Base-by-base conservation (phyloP, 768 basidiomycete species). In the Cystobasidiopsis lactophilus region DNA sequence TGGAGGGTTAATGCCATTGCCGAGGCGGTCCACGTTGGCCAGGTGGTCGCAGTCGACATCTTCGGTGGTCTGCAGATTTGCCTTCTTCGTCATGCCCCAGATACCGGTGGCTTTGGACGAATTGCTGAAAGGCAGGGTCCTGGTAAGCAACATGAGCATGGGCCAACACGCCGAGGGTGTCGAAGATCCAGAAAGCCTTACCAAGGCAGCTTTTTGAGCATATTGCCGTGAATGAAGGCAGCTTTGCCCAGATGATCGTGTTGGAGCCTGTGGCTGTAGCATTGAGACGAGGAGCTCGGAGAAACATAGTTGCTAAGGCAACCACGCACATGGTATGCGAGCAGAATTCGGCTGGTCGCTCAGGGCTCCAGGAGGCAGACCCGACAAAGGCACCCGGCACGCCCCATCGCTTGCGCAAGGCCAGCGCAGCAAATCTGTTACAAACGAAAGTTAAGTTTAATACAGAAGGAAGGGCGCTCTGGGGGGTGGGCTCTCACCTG, bases 401-500 rank as follows among this genome's bases (percentile, higher is more conserved):
- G 2, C 66, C 70, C 71, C 71, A 72, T 18, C 70, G 63, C 50
- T 72, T 72, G 3, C 70, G 57, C 0, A 72, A 59, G 0, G 67
- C 65, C 1, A 70, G 62, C 52, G 71, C 56, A 0, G 69, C 67
- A 64, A 67, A 70, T 1, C 68, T 59, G 60, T 64, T 44, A 44
- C 11, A 19, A 33, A n/a, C n/a, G n/a, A 31, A 44, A 26, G n/a
- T 53, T 21, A 26, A 21, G 14, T 13, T 18, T 13, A 30, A 23
- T 21, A 30, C 16, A 18, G 16, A 33, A 27, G 7, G 26, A 19
- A 37, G 16, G 18, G 23, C 27, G 5, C 41, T 40, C 14, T 37
- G 39, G 14, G 44, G 49, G 19, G 56, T 13, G 41, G 40, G 43
- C 19, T 31, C 51, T 43, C 27, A 59, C 40, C 67, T 60, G 54